These are phyloP conservation scores for Mucor sp. DNA, from an alignment of 371 early-diverging fungal species.

Conservation along the genomic window DNA sequence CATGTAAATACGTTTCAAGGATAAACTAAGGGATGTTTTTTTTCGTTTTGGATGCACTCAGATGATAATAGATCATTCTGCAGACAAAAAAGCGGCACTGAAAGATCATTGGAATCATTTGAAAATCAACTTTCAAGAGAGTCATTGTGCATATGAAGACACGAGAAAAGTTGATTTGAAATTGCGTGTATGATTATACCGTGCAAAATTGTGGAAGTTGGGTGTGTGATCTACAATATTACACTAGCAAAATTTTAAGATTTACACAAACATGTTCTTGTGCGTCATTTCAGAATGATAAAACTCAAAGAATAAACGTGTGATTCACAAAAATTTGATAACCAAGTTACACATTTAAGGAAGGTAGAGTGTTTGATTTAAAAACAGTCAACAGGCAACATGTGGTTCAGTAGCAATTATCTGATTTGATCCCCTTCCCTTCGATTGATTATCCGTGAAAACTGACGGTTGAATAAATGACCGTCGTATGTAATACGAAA, in stretches of 20 bases:
- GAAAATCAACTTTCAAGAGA: not conserved
- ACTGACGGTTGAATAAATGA: not conserved
- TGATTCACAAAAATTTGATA: not conserved
- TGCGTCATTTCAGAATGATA: conserved; percentile 3
- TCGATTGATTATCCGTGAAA: conserved; percentile 1
- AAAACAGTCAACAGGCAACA: not conserved
- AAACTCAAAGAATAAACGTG: not conserved
- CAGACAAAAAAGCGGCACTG: not conserved
- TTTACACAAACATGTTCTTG: conserved; percentile 1
- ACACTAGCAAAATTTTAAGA: not conserved
- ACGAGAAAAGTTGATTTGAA: not conserved
- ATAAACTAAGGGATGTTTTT: not conserved
- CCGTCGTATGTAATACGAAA: not conserved
- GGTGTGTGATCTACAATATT: not conserved
- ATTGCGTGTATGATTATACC: not conserved
- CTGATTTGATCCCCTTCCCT: not conserved
- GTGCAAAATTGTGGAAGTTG: not conserved
- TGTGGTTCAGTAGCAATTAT: not conserved
- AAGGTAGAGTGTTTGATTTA: not conserved
- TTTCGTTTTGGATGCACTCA: not conserved
- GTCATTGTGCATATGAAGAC: not conserved
- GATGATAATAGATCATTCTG: not conserved
- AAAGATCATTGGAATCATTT: not conserved
- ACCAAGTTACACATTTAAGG: not conserved
- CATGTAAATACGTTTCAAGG: not conserved